Base-by-base conservation (phyloP, 257 asterid species). In the Solanum verrucosum region DNA sequence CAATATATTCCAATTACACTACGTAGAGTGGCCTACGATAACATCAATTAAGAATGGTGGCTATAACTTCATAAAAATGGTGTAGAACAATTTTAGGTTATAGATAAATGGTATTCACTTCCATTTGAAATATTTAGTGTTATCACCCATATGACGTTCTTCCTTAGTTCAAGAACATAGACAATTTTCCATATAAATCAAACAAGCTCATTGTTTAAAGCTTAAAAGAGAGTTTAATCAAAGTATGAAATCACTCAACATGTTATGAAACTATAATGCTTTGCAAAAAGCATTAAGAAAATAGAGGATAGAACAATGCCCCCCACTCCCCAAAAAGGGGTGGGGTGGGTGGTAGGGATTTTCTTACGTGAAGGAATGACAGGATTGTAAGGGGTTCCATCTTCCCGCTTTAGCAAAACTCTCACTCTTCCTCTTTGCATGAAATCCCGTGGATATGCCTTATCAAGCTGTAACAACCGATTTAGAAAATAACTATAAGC, bases 381-480 rank as follows among this genome's bases (percentile, higher is more conserved):
- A 13, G 98, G 98, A 89, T 97, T 97, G 91, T 31, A 91, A 27
- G 91, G 91, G 89, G 90, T 93, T 83, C 98, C 99, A 88, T 97
- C 98, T 86, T 94, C 99, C 90, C 87, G 93, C 91, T 95, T 97
- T 93, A 96, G 90, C 93, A 92, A 74, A 90, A 95, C 93, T 92
- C 99, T 93, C 84, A 97, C 98, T 90, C 99, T 94, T 90, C 99
- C 99, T 83, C 96, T 90, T 94, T 97, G 98, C 98, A 96, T 95
- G 92, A 94, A 97, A 94, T 97, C 99, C 84, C 99, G 93, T 0
- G 99, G 99, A 91, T 97, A 97, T 14, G 98, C 98, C 96, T 97
- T 97, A 83, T 96, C 99, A 23, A 89, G 90, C 99, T 97, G 89
- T 46, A 16, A 65, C 79, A 35, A 67, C 59, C 21, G 67, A 27